Evolutionary conservation across 768 basidiomycete genomes (phyloP).

Genomic region (Rhizopogon salebrosus): DNA sequence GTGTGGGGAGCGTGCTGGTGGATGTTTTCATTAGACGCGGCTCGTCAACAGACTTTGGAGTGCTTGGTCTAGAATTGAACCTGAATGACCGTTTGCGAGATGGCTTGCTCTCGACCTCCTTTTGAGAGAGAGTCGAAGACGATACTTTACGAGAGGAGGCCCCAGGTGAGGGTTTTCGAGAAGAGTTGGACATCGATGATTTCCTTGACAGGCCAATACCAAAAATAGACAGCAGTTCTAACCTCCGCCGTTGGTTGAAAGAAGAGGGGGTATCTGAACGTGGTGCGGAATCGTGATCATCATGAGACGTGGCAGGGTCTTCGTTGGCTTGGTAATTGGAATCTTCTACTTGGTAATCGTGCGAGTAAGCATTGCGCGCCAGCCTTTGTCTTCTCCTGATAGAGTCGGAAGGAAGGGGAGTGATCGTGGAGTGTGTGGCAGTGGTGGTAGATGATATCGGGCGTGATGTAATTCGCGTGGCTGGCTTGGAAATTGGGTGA

Average conservation of each 20-base stretch:
- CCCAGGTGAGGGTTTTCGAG: constrained; percentile 11
- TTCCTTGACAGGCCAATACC: constrained; percentile 24
- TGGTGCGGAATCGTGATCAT: constrained; percentile 17
- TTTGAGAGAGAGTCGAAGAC: constrained; percentile 18
- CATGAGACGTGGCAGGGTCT: constrained; percentile 10
- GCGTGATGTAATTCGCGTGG: constrained; percentile 46
- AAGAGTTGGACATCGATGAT: constrained; percentile 17
- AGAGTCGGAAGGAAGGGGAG: constrained; percentile 47
- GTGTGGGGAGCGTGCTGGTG: constrained; percentile 19
- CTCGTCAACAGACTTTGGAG: constrained; percentile 23
- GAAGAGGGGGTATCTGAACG: constrained; percentile 27
- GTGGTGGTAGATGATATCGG: constrained; percentile 65
- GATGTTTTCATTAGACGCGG: constrained; percentile 13
- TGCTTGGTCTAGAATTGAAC: constrained; percentile 23
- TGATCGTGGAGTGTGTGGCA: constrained; percentile 56
- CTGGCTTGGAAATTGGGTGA: constrained; percentile 29
- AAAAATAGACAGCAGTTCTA: constrained; percentile 18
- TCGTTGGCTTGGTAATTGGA: constrained; percentile 5
- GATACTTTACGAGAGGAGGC: constrained; percentile 19
- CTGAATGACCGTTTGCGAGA: constrained; percentile 28
- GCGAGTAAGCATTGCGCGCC: constrained; percentile 14
- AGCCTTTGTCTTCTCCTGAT: constrained; percentile 13
- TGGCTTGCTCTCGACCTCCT: constrained; percentile 6
- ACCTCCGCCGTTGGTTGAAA: constrained; percentile 12
- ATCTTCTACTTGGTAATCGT: constrained; percentile 9